phyloP scores from a whole-genome alignment of 192 early-diverging fungal genomes.

The Coemansia sp. region DNA sequence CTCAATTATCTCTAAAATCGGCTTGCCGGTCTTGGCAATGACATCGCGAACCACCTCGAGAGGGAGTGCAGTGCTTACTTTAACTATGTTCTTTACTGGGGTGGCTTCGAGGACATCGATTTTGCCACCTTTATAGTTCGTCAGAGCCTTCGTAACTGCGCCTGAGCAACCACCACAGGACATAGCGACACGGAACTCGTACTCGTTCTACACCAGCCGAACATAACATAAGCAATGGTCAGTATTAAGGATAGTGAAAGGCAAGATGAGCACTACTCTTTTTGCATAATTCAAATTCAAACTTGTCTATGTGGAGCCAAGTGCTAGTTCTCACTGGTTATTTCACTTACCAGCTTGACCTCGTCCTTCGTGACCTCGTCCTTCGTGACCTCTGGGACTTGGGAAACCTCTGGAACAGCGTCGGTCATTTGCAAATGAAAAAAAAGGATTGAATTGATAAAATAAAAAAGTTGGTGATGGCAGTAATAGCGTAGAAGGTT shows the following conservation, averaged over 20 bases:
- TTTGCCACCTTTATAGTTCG: not conserved
- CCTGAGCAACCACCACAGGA: slow-evolving; percentile 29
- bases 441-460: not conserved
- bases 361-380: not conserved
- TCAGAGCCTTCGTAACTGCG: slow-evolving; percentile 22
- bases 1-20: not conserved
- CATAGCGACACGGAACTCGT: slow-evolving; percentile 20
- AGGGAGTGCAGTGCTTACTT: not conserved
- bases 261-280: not conserved
- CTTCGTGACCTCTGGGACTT: not conserved
- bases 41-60: not conserved
- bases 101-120: not conserved
- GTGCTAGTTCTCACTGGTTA: not conserved
- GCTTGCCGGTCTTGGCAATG: not conserved
- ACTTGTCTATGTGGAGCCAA: not conserved
- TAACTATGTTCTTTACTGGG: not conserved
- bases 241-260: not conserved
- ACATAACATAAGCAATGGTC: not conserved
- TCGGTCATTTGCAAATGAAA: not conserved
- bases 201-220: slow-evolving; percentile 6
- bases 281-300: slow-evolving; percentile 3
- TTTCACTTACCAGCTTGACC: not conserved
- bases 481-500: not conserved
- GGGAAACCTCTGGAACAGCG: not conserved
- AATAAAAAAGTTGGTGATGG: not conserved